Base-by-base conservation (phyloP, 768 basidiomycete species). In the Phanerodontia chrysosporium region DNA sequence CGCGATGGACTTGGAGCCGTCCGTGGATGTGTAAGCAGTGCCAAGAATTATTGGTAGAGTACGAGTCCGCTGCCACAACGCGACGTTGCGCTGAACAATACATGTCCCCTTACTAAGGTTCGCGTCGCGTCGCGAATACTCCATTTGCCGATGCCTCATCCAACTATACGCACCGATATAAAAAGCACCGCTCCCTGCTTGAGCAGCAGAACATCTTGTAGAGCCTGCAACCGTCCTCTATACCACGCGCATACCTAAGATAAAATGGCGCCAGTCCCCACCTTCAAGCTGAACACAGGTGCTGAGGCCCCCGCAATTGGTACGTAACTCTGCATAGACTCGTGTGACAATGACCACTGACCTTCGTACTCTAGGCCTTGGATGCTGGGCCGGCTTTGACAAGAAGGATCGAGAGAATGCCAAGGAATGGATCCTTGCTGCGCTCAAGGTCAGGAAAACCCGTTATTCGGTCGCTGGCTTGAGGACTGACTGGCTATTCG, bases 241-340 rank as follows among this genome's bases (percentile, higher is more conserved):
- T n/a, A n/a, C n/a, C n/a, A n/a, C n/a, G n/a, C n/a, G n/a, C n/a
- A n/a, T n/a, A 28, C 48, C 22, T 27, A 18, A 24, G 5, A 35
- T 35, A 45, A 5, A 10, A 72, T 74, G 67, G 63, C 66, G 21
- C 45, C 66, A 45, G 57, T 69, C 4, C 68, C 70, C 6, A 62
- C 54, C 12, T 69, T 75, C 68, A 74, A 70, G 58, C 68, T 80
- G 61, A 79, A 77, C 70, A 77, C 70, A 16, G 78, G 79, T 42
- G 67, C 72, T 9, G 56, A 65, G 32, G 75, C 79, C 64, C 78
- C 79, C 25, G 72, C 74, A 12, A 71, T 82, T 64, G 80, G 78
- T 66, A 68, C 32, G 61, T 6, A 21, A 12, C 13, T 35, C 2
- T 46, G 25, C 6, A 14, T 29, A 32, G 22, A 28, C 30, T 21